phyloP scores from a whole-genome alignment of 116 monocot genomes.

The Dioscorea cayenensis region DNA sequence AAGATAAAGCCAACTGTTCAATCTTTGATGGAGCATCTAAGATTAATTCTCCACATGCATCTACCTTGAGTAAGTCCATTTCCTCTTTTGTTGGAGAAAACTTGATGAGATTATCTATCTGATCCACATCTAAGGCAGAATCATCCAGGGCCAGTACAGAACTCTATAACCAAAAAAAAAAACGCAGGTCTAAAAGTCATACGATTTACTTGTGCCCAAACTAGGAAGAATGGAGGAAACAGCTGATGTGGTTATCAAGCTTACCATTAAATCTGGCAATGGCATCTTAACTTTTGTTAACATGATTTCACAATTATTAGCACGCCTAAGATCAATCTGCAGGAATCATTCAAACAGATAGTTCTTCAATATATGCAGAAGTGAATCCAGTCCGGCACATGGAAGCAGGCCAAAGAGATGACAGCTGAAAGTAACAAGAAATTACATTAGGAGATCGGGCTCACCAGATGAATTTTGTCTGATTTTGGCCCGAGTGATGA shows the following conservation, averaged over 20 bases:
- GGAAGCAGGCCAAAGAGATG: neutral
- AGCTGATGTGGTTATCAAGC: neutral
- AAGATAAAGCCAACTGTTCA: neutral
- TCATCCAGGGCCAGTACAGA: slow-evolving; percentile 72
- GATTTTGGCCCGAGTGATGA: slow-evolving; percentile 53
- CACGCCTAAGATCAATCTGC: slow-evolving; percentile 60
- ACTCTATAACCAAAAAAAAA: slow-evolving; percentile 24
- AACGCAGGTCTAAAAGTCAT: neutral
- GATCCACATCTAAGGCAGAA: slow-evolving; percentile 71
- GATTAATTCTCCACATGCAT: neutral
- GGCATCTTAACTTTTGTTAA: slow-evolving; percentile 72
- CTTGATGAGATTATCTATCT: slow-evolving; percentile 83
- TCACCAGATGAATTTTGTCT: slow-evolving; percentile 72
- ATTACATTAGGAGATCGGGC: neutral
- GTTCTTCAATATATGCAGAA: neutral
- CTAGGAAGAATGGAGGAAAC: neutral
- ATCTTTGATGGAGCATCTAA: neutral
- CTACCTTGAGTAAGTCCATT: slow-evolving; percentile 81
- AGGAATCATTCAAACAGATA: neutral
- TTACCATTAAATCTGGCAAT: slow-evolving; percentile 62
- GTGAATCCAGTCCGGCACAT: neutral
- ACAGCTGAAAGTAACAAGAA: neutral
- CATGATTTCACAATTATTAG: slow-evolving; percentile 72
- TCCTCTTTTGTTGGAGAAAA: slow-evolving; percentile 92
- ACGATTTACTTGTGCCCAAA: neutral